Percentiles rank a stretch among this genome's conserved stretches.
These are phyloP conservation scores for Tilletia indica DNA, from an alignment of 1,284 basidiomycete species.

Conservation along the genomic window DNA sequence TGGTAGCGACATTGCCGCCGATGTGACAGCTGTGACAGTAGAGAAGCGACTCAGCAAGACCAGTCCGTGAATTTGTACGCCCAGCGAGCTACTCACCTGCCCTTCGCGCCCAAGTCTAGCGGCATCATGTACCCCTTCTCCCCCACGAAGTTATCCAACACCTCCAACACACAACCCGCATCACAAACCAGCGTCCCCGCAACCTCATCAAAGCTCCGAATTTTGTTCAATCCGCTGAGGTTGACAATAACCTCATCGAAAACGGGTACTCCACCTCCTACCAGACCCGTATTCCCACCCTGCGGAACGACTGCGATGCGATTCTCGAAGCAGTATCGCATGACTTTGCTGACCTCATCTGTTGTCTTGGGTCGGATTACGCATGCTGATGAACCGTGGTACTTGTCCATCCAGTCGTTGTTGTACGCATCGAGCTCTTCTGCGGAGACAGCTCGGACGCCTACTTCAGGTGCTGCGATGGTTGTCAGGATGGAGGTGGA, in stretches of 20 bases:
- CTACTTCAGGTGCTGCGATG: conserved; percentile 31
- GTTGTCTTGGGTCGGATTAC: conserved; percentile 87
- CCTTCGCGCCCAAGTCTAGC: conserved; percentile 95
- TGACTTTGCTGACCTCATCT: conserved; percentile 78
- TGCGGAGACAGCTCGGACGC: conserved; percentile 56
- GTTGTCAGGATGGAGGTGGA: conserved; percentile 59
- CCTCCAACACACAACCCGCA: conserved; percentile 92
- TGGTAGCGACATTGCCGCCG: conserved; percentile 95
- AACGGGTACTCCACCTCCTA: conserved; percentile 89
- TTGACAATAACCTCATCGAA: conserved; percentile 85
- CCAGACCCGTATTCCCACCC: conserved; percentile 96
- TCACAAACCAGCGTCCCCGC: conserved; percentile 66
- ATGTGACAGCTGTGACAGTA: conserved; percentile 76
- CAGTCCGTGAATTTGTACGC: too few relatives aligned
- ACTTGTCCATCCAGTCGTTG: conserved; percentile 97
- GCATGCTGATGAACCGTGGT: conserved; percentile 76
- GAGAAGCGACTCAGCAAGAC: too few relatives aligned
- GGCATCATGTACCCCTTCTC: conserved; percentile 94
- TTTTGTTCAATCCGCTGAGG: conserved; percentile 75
- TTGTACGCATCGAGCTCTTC: conserved; percentile 78
- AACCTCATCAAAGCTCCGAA: conserved; percentile 82
- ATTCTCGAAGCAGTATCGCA: conserved; percentile 48
- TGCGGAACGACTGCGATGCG: conserved; percentile 77
- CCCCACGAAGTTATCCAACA: conserved; percentile 79
- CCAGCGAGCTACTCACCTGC: conserved; percentile 52